phyloP scores from a whole-genome alignment of 2,329 filamentous ascomycete species.

The Malbranchea cinnamomea region DNA sequence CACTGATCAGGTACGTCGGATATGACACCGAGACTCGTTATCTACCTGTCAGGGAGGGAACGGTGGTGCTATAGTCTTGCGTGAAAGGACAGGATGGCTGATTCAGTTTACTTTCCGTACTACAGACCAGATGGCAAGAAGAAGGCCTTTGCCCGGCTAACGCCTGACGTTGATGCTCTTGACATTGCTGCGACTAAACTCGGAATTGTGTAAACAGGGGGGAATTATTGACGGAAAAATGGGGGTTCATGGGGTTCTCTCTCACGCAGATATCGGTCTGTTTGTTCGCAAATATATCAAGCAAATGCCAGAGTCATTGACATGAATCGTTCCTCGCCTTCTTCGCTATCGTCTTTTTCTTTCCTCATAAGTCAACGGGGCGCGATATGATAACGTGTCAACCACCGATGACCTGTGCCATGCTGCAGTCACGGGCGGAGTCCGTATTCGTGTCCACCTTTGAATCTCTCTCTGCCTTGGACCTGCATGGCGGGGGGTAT shows the following conservation, averaged over 20 bases:
- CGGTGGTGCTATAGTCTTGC: neutral
- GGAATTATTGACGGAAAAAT: constrained; percentile 7
- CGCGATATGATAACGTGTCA: no score
- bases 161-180: constrained; percentile 90
- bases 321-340: no score
- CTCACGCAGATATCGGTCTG: constrained; percentile 8
- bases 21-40: constrained; percentile 3
- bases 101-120: neutral
- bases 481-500: no score
- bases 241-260: constrained; percentile 4
- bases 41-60: neutral
- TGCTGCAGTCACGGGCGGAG: no score
- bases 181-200: constrained; percentile 99
- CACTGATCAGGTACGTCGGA: constrained; percentile 68
- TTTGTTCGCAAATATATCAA: constrained; percentile 6
- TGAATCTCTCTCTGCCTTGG: no score
- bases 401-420: no score
- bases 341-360: no score
- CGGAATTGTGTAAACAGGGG: constrained; percentile 65
- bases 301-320: constrained; percentile 1
- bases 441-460: no score
- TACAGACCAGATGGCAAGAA: constrained; percentile 82
- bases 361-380: no score
- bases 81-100: constrained; percentile 7
- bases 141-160: constrained; percentile 97